Percentiles rank a stretch among this genome's conserved stretches.
Conservation (phyloP, 2,329 filamentous ascomycete genomes). For the Pseudogymnoascus sp. region DNA sequence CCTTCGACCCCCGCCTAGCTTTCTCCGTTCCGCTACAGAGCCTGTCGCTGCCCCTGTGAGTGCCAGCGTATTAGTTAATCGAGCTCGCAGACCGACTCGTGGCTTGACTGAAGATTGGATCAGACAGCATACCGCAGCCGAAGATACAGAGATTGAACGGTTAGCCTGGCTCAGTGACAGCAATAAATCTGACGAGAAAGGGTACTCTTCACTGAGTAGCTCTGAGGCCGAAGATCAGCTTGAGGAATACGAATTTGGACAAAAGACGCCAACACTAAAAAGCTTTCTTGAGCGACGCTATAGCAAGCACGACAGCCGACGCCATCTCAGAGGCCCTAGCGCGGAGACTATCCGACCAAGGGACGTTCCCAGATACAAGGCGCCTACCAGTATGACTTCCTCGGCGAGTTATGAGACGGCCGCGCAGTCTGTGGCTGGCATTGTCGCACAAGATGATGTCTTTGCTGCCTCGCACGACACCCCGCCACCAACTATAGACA, state of each 20-base stretch:
- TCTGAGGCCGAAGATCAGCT: slow-evolving; percentile 47
- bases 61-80: slow-evolving; percentile 58
- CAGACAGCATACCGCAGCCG: slow-evolving; percentile 67
- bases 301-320: slow-evolving; percentile 23
- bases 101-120: slow-evolving; percentile 82
- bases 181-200: slow-evolving; percentile 50
- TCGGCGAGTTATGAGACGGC: slow-evolving; percentile 10
- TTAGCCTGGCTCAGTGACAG: slow-evolving; percentile 77
- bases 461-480: slow-evolving; percentile 8
- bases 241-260: slow-evolving; percentile 40
- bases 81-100: slow-evolving; percentile 51
- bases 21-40: slow-evolving; percentile 33
- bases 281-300: slow-evolving; percentile 24
- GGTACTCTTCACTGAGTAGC: slow-evolving; percentile 69
- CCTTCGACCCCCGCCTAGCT: slow-evolving; percentile 45
- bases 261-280: slow-evolving; percentile 30
- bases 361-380: slow-evolving; percentile 19
- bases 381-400: slow-evolving; percentile 9
- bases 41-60: slow-evolving; percentile 34
- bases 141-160: slow-evolving; percentile 61
- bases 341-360: slow-evolving; percentile 27
- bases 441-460: background rate
- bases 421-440: background rate
- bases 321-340: slow-evolving; percentile 27
- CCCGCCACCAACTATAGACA: slow-evolving; percentile 7